Evolutionary conservation across 1,284 basidiomycete genomes (phyloP).

Genomic region (Inonotus obliquus): DNA sequence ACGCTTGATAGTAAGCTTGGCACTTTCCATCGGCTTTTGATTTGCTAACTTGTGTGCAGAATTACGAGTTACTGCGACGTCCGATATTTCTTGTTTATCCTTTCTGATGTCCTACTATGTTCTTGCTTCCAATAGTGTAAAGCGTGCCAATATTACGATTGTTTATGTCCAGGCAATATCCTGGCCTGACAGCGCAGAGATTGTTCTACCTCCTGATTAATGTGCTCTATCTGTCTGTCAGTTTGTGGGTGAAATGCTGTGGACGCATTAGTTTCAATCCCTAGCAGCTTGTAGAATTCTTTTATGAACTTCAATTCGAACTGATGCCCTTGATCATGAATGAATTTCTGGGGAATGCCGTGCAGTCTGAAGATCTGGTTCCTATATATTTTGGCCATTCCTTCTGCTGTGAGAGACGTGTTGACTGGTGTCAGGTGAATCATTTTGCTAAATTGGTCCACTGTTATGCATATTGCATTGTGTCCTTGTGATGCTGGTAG

Average conservation of each 20-base stretch:
- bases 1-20: too few relatives aligned
- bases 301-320: background rate
- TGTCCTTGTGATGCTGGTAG: background rate
- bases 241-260: conserved; percentile 32
- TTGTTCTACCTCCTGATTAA: conserved; percentile 7
- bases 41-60: too few relatives aligned
- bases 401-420: background rate
- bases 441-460: background rate
- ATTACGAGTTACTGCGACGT: too few relatives aligned
- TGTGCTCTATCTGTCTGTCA: background rate
- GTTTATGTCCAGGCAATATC: too few relatives aligned
- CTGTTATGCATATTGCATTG: background rate
- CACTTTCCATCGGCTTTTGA: too few relatives aligned
- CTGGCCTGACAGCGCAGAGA: too few relatives aligned
- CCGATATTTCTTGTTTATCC: too few relatives aligned
- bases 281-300: background rate
- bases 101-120: too few relatives aligned
- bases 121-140: too few relatives aligned
- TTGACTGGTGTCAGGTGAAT: background rate
- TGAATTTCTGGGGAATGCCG: background rate
- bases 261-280: background rate
- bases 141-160: too few relatives aligned
- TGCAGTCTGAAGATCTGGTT: background rate
- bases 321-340: background rate
- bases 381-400: background rate